phyloP scores from a whole-genome alignment of 2,329 filamentous ascomycete species.

The Penicillium verrucosum region DNA sequence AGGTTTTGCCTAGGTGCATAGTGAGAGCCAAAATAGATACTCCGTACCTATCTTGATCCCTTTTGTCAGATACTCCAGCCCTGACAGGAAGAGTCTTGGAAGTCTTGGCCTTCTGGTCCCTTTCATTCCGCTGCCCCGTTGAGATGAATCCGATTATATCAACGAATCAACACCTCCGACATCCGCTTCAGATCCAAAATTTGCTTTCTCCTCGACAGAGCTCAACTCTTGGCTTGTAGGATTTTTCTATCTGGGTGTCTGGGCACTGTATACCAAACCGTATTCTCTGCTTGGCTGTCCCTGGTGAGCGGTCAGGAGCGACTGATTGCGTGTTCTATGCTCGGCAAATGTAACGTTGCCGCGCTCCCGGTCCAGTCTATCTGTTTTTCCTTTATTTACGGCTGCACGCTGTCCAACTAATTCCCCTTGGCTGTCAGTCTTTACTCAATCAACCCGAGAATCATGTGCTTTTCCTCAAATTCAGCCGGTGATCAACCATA shows the following conservation, averaged over 20 bases:
- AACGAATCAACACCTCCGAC: not conserved
- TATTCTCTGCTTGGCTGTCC: constrained; percentile 14
- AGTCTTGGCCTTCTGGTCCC: constrained; percentile 4
- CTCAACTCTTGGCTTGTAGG: constrained; percentile 5
- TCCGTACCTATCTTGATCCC: not conserved
- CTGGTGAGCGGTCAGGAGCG: constrained; percentile 8
- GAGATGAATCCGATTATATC: not conserved
- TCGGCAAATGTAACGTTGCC: constrained; percentile 1
- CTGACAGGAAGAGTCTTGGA: constrained; percentile 2
- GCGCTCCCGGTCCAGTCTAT: not conserved
- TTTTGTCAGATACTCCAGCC: not conserved
- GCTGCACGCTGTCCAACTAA: not conserved
- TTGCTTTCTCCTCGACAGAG: not conserved
- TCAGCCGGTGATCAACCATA: not conserved
- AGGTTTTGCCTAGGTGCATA: not conserved
- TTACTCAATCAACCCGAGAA: not conserved
- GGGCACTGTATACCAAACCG: constrained; percentile 10
- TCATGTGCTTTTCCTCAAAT: not conserved
- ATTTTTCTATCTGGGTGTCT: constrained; percentile 1
- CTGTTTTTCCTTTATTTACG: not conserved
- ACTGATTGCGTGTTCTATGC: constrained; percentile 13
- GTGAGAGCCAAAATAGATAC: not conserved
- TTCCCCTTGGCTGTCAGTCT: not conserved
- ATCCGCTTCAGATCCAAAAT: not conserved
- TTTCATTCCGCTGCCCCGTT: constrained; percentile 11